Evolutionary conservation across 805 yeast species (phyloP).

Genomic region (Pichia californica): DNA sequence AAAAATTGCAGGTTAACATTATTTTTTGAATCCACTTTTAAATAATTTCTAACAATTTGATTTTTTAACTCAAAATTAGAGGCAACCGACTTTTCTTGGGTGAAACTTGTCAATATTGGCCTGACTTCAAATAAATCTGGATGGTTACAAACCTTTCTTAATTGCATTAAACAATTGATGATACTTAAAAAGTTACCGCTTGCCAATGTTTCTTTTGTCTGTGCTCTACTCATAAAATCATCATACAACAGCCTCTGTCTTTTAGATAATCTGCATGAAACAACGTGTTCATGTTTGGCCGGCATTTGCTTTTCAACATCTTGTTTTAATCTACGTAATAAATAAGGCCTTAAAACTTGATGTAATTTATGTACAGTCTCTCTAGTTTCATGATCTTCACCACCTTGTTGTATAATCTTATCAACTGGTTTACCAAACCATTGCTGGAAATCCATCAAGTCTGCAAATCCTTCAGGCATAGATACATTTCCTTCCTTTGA

Average conservation of each 20-base stretch:
- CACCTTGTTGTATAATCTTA: constrained; percentile 74
- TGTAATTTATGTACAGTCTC: constrained; percentile 84
- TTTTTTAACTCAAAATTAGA: constrained; percentile 41
- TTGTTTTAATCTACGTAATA: constrained; percentile 83
- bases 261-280: constrained; percentile 86
- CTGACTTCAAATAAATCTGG: constrained; percentile 88
- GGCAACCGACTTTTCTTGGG: constrained; percentile 59
- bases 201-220: constrained; percentile 86
- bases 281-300: constrained; percentile 90
- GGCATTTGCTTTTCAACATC: constrained; percentile 99
- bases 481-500: constrained; percentile 47
- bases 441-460: constrained; percentile 89
- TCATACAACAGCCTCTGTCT: constrained; percentile 89
- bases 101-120: constrained; percentile 87
- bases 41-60: constrained; percentile 30
- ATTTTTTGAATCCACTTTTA: constrained; percentile 11
- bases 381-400: constrained; percentile 65
- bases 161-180: constrained; percentile 95
- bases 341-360: constrained; percentile 87
- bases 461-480: constrained; percentile 95
- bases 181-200: constrained; percentile 93
- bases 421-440: constrained; percentile 99
- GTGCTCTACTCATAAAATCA: constrained; percentile 95
- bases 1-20: constrained; percentile 46
- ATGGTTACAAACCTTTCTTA: constrained; percentile 93